A percentile compares a stretch with the other conserved stretches of the same genome.
These are phyloP conservation scores for Effrenium voratum DNA, from an alignment of 73 alveolate genomes.

Conservation along the genomic window DNA sequence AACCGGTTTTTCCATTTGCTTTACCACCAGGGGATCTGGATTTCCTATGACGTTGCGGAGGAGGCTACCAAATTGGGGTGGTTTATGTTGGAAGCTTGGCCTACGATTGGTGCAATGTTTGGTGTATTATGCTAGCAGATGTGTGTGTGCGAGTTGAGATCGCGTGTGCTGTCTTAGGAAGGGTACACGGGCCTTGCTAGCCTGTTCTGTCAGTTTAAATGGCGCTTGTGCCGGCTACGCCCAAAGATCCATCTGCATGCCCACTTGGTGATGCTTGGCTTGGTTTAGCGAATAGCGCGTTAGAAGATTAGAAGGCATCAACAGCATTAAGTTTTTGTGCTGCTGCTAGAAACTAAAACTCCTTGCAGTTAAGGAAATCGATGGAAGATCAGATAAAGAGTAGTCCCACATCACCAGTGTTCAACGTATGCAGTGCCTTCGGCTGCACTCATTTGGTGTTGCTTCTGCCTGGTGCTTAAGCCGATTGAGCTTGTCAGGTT, in stretches of 20 bases:
- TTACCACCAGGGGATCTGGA: constrained; percentile 26
- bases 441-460: background rate
- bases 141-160: background rate
- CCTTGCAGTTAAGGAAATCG: background rate
- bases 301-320: background rate
- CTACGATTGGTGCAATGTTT: too few species aligned
- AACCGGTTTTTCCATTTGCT: constrained; percentile 20
- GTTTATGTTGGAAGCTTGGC: background rate
- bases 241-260: background rate
- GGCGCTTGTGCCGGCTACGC: background rate
- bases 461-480: background rate
- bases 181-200: constrained; percentile 25
- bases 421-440: background rate
- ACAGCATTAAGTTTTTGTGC: background rate
- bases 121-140: background rate
- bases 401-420: background rate
- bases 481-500: background rate
- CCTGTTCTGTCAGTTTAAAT: background rate
- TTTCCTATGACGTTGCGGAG: background rate
- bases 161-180: background rate
- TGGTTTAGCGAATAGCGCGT: background rate
- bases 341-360: background rate
- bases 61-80: background rate
- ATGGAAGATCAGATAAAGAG: background rate
- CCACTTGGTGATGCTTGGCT: constrained; percentile 18